Conservation (phyloP, 2,329 filamentous ascomycete genomes). For the Chrysoporthe cubensis region DNA sequence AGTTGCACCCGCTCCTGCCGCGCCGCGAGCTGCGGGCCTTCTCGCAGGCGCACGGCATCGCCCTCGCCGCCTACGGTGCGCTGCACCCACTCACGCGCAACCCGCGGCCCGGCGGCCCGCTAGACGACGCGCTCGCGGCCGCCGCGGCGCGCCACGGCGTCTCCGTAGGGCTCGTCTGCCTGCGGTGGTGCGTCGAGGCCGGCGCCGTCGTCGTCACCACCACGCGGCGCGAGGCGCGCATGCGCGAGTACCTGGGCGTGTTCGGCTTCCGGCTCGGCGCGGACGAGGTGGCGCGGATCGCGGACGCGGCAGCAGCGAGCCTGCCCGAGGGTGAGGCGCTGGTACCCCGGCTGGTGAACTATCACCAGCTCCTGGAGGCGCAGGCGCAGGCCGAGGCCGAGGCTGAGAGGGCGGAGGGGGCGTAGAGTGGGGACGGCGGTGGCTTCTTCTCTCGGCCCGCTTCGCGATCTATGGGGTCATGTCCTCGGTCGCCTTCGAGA, state of each 20-base stretch:
- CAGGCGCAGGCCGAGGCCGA: background rate
- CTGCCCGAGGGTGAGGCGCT: slow-evolving; percentile 4
- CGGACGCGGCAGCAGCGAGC: slow-evolving; percentile 4
- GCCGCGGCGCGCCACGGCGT: slow-evolving; percentile 57
- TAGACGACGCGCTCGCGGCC: slow-evolving; percentile 41
- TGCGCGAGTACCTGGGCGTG: slow-evolving; percentile 17
- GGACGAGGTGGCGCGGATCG: slow-evolving; percentile 21
- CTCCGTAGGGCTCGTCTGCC: slow-evolving; percentile 54
- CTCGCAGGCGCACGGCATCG: slow-evolving; percentile 44
- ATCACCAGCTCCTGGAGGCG: background rate
- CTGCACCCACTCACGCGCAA: slow-evolving; percentile 39
- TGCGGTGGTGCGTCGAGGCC: slow-evolving; percentile 61
- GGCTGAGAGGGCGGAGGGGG: background rate
- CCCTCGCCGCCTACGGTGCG: slow-evolving; percentile 39
- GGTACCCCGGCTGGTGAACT: slow-evolving; percentile 1
- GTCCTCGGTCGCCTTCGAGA: too few relatives aligned
- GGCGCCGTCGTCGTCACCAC: slow-evolving; percentile 59
- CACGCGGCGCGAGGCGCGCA: slow-evolving; percentile 32
- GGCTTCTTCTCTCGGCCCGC: background rate
- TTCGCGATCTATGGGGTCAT: background rate
- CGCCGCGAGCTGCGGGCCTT: slow-evolving; percentile 52
- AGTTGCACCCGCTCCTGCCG: slow-evolving; percentile 72
- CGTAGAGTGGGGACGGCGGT: background rate
- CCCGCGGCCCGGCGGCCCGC: slow-evolving; percentile 39
- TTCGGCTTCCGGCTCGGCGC: slow-evolving; percentile 14